Percentiles rank a stretch among this genome's conserved stretches.
Conservation (phyloP, 2,329 filamentous ascomycete species). For the Verticillium nubilum region DNA sequence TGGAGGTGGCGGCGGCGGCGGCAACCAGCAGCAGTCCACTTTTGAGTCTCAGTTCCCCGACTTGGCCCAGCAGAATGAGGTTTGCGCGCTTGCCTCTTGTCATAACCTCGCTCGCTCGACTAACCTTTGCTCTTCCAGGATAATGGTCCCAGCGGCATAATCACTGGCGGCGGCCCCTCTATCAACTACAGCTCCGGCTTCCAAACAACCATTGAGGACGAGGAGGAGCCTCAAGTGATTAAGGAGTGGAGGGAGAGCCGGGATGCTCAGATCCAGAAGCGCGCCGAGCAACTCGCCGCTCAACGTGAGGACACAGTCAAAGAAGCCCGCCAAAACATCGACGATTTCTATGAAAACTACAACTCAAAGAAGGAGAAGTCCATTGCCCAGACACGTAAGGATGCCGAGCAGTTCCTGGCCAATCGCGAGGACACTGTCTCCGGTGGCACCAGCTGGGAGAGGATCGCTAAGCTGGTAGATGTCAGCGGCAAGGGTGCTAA, state of each 20-base stretch:
- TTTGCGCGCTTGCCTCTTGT: constrained; percentile 28
- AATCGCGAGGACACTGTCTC: constrained; percentile 88
- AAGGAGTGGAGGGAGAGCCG: constrained; percentile 89
- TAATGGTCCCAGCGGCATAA: constrained; percentile 69
- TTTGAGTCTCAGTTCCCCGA: constrained; percentile 93
- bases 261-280: constrained; percentile 75
- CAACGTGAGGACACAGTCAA: constrained; percentile 83
- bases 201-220: constrained; percentile 49
- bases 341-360: constrained; percentile 99
- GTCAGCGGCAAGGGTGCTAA: constrained; percentile 86
- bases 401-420: constrained; percentile 87
- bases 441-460: constrained; percentile 96
- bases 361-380: constrained; percentile 97
- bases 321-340: constrained; percentile 89
- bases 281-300: constrained; percentile 74
- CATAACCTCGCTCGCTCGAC: neutral
- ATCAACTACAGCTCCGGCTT: constrained; percentile 59
- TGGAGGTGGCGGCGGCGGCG: constrained; percentile 51
- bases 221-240: constrained; percentile 85
- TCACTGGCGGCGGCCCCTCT: constrained; percentile 61
- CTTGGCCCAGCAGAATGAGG: constrained; percentile 63
- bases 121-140: constrained; percentile 37
- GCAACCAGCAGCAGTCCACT: constrained; percentile 37
- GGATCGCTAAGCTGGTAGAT: constrained; percentile 96
- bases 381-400: constrained; percentile 79